A percentile compares a stretch with the other conserved stretches of the same genome.
Conservation (phyloP, 1,139 yeast genomes). For the Protomyces arabidopsidicola region DNA sequence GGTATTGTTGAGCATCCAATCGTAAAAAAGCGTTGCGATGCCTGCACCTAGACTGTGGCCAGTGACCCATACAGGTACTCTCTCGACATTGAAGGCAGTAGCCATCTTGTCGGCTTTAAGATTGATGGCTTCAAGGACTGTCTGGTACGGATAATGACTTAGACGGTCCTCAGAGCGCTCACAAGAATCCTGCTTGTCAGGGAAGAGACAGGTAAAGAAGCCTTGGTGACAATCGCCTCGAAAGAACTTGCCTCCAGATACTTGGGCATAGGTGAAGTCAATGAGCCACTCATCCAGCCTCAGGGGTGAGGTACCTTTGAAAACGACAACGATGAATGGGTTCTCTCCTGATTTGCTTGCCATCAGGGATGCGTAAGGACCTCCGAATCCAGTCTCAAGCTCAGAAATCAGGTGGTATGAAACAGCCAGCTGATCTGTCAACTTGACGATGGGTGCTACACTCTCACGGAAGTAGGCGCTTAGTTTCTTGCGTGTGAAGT, state of each 20-base stretch:
- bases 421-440: neutral
- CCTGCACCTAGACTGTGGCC: conserved; percentile 28
- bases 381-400: conserved; percentile 18
- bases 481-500: neutral
- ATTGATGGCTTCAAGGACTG: conserved; percentile 8
- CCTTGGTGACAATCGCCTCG: conserved; percentile 13
- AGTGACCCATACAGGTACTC: conserved; percentile 16
- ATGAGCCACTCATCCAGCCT: conserved; percentile 11
- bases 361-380: conserved; percentile 13
- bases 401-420: conserved; percentile 10
- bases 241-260: neutral
- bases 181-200: neutral
- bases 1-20: neutral
- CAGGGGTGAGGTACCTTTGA: conserved; percentile 21
- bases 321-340: conserved; percentile 8
- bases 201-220: conserved; percentile 16
- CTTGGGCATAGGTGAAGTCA: conserved; percentile 15
- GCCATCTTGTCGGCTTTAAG: conserved; percentile 4
- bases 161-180: neutral
- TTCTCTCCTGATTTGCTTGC: neutral
- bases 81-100: neutral
- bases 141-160: conserved; percentile 6
- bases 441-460: neutral
- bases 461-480: neutral
- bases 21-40: conserved; percentile 14